These are phyloP conservation scores for Zygosaccharomyces kombuchaensis DNA, from an alignment of 805 yeast genomes.

Conservation along the genomic window DNA sequence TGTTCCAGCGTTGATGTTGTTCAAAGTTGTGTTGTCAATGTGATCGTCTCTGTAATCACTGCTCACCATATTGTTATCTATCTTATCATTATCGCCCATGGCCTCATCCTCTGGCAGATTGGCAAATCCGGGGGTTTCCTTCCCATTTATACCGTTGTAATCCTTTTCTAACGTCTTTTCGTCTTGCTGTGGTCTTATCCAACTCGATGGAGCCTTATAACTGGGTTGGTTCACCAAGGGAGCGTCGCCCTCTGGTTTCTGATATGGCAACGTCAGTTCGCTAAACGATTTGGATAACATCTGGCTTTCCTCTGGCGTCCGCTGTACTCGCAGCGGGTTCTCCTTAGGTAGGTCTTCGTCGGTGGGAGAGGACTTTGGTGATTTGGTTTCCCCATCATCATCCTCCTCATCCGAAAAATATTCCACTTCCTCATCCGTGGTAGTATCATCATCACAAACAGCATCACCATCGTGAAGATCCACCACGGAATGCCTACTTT, in stretches of 20 bases:
- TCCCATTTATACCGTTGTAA: not conserved
- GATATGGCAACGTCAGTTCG: conserved; percentile 9
- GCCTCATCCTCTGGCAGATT: conserved; percentile 11
- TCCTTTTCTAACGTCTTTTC: not conserved
- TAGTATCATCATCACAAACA: conserved; percentile 21
- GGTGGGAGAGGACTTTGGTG: conserved; percentile 1
- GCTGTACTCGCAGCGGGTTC: not conserved
- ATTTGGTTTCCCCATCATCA: conserved; percentile 7
- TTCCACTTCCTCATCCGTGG: conserved; percentile 41
- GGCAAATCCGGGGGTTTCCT: not conserved
- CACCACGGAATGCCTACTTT: conserved; percentile 29
- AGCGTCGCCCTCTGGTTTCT: conserved; percentile 5
- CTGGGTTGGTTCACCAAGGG: conserved; percentile 13
- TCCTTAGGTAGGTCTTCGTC: not conserved
- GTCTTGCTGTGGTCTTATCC: conserved; percentile 8
- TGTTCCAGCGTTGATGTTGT: conserved; percentile 9
- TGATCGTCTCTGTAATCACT: conserved; percentile 21
- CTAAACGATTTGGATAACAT: conserved; percentile 9
- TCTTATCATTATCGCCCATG: conserved; percentile 14
- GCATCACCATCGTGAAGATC: conserved; percentile 27
- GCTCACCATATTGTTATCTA: not conserved
- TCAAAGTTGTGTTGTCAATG: conserved; percentile 11
- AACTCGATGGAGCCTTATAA: conserved; percentile 21
- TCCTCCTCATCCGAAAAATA: conserved; percentile 38
- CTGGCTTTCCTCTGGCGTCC: conserved; percentile 1